A percentile compares a stretch with the other conserved stretches of the same genome.
Evolutionary conservation across 345 rosid species (phyloP).

Genomic region (Salix dunnii): DNA sequence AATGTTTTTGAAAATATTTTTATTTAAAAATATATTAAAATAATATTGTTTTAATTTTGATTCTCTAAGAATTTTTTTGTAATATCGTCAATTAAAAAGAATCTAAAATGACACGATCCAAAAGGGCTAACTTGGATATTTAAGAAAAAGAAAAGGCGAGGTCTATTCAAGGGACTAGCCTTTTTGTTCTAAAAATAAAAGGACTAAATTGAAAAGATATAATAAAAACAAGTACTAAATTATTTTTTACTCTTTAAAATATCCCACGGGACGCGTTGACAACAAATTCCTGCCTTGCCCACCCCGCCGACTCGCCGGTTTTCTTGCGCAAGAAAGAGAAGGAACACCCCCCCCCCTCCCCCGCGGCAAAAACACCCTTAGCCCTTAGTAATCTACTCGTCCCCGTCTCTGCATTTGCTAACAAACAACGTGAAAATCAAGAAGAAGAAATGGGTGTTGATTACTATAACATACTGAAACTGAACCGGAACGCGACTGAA

Average conservation of each 20-base stretch:
- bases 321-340: background rate
- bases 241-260: background rate
- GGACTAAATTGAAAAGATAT: background rate
- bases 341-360: accelerated
- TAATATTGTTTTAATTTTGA: too few relatives aligned
- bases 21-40: too few relatives aligned
- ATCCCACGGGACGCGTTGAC: background rate
- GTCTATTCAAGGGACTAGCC: background rate
- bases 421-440: background rate
- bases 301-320: constrained; percentile 32
- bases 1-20: accelerated
- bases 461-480: constrained; percentile 80
- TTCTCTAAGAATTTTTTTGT: too few relatives aligned
- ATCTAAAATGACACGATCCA: background rate
- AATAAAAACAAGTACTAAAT: background rate
- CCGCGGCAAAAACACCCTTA: background rate
- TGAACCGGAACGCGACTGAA: constrained; percentile 57
- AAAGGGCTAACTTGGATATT: background rate
- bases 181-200: background rate
- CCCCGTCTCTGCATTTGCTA: background rate
- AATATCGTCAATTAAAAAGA: too few relatives aligned
- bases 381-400: background rate
- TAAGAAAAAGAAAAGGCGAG: background rate
- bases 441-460: constrained; percentile 61
- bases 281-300: background rate